These are phyloP conservation scores for Apium graveolens DNA, from an alignment of 129 eudicot species.

Conservation along the genomic window DNA sequence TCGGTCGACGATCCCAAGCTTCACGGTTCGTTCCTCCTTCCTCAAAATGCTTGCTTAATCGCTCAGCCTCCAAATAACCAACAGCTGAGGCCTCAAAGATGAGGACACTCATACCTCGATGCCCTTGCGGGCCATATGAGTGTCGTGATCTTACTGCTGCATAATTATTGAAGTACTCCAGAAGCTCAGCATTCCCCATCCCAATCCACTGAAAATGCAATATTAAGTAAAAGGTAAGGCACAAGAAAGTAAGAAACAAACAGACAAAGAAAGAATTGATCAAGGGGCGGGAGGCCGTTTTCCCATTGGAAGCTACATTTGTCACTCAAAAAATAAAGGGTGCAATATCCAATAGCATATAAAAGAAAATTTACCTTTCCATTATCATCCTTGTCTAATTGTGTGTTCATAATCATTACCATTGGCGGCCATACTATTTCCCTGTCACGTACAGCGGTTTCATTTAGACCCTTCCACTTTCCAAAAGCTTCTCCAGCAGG, in stretches of 20 bases:
- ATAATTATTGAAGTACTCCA: slow-evolving; percentile 50
- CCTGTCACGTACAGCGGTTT: slow-evolving; percentile 34
- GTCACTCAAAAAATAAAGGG: background rate
- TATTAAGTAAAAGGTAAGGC: no score
- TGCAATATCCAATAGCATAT: background rate
- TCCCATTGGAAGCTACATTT: background rate
- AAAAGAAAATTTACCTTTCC: slow-evolving; percentile 43
- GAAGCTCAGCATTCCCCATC: slow-evolving; percentile 85
- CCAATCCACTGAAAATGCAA: slow-evolving; percentile 72
- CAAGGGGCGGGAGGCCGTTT: background rate
- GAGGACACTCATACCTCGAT: slow-evolving; percentile 71
- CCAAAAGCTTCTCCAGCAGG: slow-evolving; percentile 76
- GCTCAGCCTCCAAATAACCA: slow-evolving; percentile 73
- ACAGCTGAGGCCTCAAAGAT: slow-evolving; percentile 75
- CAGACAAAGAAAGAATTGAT: background rate
- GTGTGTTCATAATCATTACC: slow-evolving; percentile 76
- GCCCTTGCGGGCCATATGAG: slow-evolving; percentile 93
- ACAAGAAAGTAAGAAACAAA: no score
- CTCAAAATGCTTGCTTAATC: slow-evolving; percentile 57
- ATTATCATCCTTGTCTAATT: slow-evolving; percentile 55
- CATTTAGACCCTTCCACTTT: slow-evolving; percentile 57
- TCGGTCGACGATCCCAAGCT: slow-evolving; percentile 47
- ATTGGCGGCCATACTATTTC: slow-evolving; percentile 90
- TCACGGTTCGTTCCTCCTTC: slow-evolving; percentile 37
- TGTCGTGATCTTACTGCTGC: slow-evolving; percentile 55